phyloP scores from a whole-genome alignment of 1,284 basidiomycete genomes.

The Cryptococcus jaspeensis region DNA sequence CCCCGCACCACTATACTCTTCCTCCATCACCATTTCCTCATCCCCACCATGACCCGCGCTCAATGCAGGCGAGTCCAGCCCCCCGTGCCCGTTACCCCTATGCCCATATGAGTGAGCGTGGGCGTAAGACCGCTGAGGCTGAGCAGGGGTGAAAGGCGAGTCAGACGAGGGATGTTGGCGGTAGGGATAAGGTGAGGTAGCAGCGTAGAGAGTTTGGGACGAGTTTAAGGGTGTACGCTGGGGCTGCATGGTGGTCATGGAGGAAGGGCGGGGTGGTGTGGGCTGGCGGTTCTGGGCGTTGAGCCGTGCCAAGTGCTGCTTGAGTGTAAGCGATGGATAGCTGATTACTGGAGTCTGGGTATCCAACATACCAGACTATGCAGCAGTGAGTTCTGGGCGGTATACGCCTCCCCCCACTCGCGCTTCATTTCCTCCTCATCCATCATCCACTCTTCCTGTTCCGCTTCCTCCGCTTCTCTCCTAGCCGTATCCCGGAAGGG shows the following conservation, averaged over 20 bases:
- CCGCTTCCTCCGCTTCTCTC: neutral
- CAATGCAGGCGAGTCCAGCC: neutral
- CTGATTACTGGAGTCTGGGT: neutral
- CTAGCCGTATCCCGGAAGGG: conserved; percentile 18
- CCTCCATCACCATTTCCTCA: conserved; percentile 14
- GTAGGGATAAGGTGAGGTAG: no score
- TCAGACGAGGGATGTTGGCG: no score
- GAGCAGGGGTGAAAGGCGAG: conserved; percentile 1
- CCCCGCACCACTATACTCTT: neutral
- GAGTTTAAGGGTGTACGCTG: neutral
- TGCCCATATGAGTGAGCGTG: no score
- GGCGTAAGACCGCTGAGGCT: neutral
- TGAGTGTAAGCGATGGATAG: neutral
- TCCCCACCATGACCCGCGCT: neutral
- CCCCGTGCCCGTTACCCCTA: no score
- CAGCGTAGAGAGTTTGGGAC: neutral
- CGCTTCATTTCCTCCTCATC: conserved; percentile 29
- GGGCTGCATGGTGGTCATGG: neutral
- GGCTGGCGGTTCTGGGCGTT: neutral
- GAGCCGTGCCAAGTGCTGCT: neutral
- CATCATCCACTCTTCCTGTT: conserved; percentile 11
- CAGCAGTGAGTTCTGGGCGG: conserved; percentile 31
- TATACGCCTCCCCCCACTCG: conserved; percentile 38
- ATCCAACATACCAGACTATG: conserved; percentile 26
- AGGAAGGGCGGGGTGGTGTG: conserved; percentile 2